Conservation (phyloP, 768 basidiomycete genomes). For the Tulasnella sp. region DNA sequence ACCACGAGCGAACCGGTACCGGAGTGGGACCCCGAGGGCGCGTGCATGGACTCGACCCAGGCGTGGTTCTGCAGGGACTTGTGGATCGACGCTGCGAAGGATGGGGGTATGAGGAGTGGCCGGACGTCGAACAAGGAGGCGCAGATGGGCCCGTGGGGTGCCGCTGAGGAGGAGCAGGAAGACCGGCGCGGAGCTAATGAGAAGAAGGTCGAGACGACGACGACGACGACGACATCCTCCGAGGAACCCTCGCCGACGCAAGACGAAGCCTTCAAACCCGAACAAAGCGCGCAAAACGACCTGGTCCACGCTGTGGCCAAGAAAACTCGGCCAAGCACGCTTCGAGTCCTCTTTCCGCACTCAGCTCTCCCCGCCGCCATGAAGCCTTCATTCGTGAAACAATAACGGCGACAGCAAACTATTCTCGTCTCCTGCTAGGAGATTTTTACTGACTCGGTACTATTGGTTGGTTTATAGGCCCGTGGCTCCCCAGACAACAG, state of each 20-base stretch:
- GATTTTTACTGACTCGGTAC: too few relatives aligned
- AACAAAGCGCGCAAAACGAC: not conserved
- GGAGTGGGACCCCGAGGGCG: conserved; percentile 71
- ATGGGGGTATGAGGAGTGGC: conserved; percentile 47
- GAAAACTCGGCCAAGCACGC: too few relatives aligned
- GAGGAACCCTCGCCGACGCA: not conserved
- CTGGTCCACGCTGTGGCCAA: too few relatives aligned
- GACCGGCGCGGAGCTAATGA: not conserved
- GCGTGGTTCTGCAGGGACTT: conserved; percentile 98
- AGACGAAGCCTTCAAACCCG: not conserved
- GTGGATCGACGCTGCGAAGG: conserved; percentile 86
- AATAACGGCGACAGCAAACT: too few relatives aligned
- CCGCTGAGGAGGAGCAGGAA: conserved; percentile 21
- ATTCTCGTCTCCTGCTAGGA: too few relatives aligned
- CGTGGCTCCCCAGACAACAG: too few relatives aligned
- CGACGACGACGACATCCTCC: not conserved
- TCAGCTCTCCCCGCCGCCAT: too few relatives aligned
- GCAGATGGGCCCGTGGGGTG: conserved; percentile 1
- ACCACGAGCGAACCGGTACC: conserved; percentile 42
- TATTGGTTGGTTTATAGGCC: too few relatives aligned
- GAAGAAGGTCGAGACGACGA: conserved; percentile 9
- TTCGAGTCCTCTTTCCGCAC: too few relatives aligned
- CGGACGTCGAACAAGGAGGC: conserved; percentile 25
- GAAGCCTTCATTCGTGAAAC: too few relatives aligned
- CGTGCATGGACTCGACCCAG: conserved; percentile 94